Conservation (phyloP, 2,329 filamentous ascomycete species). For the Purpureocillium takamizusanense region DNA sequence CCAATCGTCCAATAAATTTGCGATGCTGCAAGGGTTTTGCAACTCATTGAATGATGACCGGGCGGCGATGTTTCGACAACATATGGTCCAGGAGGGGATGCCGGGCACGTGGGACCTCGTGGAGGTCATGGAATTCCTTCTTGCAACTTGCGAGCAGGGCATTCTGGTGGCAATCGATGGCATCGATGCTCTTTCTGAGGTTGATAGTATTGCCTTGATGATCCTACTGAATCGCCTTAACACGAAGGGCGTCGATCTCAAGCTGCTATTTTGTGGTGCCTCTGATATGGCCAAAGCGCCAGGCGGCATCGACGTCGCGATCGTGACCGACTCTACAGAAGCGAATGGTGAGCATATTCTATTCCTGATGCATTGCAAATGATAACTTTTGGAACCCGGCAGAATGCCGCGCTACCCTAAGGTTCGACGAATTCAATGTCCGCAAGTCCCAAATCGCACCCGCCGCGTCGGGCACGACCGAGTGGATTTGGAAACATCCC, state of each 20-base stretch:
- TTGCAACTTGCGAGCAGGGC: not conserved
- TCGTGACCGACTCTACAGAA: not conserved
- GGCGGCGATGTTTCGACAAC: not conserved
- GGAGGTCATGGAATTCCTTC: not conserved
- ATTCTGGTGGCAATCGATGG: not conserved
- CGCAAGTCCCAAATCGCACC: slow-evolving; percentile 1
- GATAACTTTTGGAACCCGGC: not conserved
- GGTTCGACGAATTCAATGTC: slow-evolving; percentile 1
- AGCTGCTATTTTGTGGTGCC: not conserved
- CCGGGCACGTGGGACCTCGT: not conserved
- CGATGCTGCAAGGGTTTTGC: not conserved
- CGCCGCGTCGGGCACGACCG: not conserved
- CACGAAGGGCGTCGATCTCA: not conserved
- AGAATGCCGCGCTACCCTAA: slow-evolving; percentile 1
- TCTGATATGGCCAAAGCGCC: not conserved
- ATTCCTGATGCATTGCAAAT: too few species aligned
- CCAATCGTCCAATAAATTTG: not conserved
- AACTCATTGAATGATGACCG: not conserved
- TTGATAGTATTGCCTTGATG: not conserved
- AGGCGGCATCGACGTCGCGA: not conserved
- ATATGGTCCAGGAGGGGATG: not conserved
- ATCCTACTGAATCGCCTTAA: not conserved
- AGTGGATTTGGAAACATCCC: slow-evolving; percentile 2
- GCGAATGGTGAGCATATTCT: not conserved
- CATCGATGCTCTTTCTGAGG: not conserved